A percentile compares a stretch with the other conserved stretches of the same genome.
Evolutionary conservation across 2,329 filamentous ascomycete species (phyloP).

Genomic region (Orbilia ellipsospora): DNA sequence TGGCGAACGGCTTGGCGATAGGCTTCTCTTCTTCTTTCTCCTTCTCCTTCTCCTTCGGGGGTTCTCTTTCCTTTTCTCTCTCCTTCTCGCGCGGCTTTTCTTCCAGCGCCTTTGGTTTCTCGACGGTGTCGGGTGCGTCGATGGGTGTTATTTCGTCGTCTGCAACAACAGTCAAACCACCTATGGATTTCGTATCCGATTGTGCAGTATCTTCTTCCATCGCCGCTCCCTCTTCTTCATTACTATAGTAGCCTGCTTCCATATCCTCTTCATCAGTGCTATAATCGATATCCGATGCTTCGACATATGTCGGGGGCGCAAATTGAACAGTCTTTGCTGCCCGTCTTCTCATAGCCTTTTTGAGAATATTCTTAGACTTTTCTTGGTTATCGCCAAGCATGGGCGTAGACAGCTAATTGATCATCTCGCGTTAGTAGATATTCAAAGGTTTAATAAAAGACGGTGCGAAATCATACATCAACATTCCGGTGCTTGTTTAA

Average conservation of each 20-base stretch:
- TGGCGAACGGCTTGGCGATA: slow-evolving; percentile 23
- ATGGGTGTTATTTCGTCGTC: slow-evolving; percentile 50
- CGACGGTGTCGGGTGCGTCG: slow-evolving; percentile 47
- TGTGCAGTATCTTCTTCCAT: slow-evolving; percentile 56
- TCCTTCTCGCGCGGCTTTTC: slow-evolving; percentile 38
- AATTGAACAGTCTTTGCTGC: slow-evolving; percentile 90
- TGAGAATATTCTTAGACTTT: slow-evolving; percentile 83
- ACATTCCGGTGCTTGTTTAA: slow-evolving; percentile 98
- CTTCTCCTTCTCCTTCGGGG: slow-evolving; percentile 18
- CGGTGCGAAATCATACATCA: slow-evolving; percentile 73
- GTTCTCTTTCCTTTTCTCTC: slow-evolving; percentile 13
- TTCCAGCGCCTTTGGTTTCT: slow-evolving; percentile 36
- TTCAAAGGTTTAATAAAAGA: not conserved
- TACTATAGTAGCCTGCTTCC: slow-evolving; percentile 65
- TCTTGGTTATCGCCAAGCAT: slow-evolving; percentile 74
- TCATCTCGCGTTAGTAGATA: slow-evolving; percentile 58
- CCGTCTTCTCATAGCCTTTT: slow-evolving; percentile 81
- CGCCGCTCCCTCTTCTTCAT: slow-evolving; percentile 65
- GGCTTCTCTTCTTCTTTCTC: slow-evolving; percentile 19
- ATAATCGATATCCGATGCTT: slow-evolving; percentile 87
- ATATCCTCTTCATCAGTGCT: slow-evolving; percentile 79
- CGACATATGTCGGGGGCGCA: slow-evolving; percentile 83
- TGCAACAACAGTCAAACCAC: slow-evolving; percentile 28
- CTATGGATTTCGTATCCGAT: slow-evolving; percentile 23
- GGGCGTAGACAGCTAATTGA: slow-evolving; percentile 69